These are phyloP conservation scores for Noccaea bulbosa DNA, from an alignment of 345 rosid species.

Conservation along the genomic window DNA sequence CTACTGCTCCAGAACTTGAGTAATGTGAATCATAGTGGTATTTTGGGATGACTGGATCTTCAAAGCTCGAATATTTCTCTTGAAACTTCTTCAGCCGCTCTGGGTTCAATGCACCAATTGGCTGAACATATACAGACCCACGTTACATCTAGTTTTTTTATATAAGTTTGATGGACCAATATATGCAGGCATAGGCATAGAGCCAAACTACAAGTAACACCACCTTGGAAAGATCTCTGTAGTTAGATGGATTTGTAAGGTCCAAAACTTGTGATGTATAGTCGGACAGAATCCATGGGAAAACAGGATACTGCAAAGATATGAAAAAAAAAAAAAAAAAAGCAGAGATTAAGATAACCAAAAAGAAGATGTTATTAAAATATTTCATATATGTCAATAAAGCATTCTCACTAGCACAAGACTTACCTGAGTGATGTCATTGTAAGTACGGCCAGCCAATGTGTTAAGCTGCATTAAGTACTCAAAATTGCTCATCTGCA, in stretches of 20 bases:
- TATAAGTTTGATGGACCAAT: slow-evolving; percentile 21
- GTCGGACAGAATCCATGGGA: slow-evolving; percentile 92
- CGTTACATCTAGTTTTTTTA: slow-evolving; percentile 27
- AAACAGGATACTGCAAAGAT: slow-evolving; percentile 89
- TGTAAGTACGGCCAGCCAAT: slow-evolving; percentile 94
- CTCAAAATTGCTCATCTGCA: slow-evolving; percentile 97
- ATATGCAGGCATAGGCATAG: slow-evolving; percentile 6
- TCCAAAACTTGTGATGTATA: slow-evolving; percentile 71
- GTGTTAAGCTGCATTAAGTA: slow-evolving; percentile 94
- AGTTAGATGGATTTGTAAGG: slow-evolving; percentile 80
- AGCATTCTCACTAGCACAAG: slow-evolving; percentile 12
- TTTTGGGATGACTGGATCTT: slow-evolving; percentile 93
- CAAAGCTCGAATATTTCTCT: slow-evolving; percentile 85
- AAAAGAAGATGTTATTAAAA: background rate
- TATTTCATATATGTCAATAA: background rate
- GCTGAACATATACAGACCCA: slow-evolving; percentile 60
- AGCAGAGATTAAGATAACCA: slow-evolving; percentile 21
- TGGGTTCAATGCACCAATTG: slow-evolving; percentile 88
- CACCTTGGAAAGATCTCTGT: slow-evolving; percentile 96
- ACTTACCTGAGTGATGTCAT: slow-evolving; percentile 92
- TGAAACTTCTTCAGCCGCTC: slow-evolving; percentile 80
- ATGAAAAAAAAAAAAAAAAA: slow-evolving; percentile 24
- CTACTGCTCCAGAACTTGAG: slow-evolving; percentile 88
- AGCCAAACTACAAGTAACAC: slow-evolving; percentile 32
- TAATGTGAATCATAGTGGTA: slow-evolving; percentile 96